Percentiles rank a stretch among this genome's conserved stretches.
Evolutionary conservation across 2,329 filamentous ascomycete species (phyloP).

Genomic region (Arthrinium phaeospermum): DNA sequence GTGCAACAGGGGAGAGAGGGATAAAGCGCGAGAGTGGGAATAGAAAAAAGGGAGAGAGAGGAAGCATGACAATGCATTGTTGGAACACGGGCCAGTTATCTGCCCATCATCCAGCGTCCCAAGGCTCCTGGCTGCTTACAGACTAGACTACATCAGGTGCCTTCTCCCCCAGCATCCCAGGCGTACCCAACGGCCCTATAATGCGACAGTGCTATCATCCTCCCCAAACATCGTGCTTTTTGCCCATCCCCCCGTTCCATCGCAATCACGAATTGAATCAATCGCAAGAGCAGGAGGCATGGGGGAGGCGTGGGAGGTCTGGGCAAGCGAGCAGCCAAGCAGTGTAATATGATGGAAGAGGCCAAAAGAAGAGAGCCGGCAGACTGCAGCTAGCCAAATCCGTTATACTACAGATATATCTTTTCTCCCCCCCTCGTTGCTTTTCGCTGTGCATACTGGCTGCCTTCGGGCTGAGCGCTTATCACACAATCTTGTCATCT

Average conservation of each 20-base stretch:
- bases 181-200: background rate
- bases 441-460: background rate
- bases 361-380: background rate
- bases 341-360: background rate
- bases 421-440: background rate
- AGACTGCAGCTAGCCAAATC: slow-evolving; percentile 10
- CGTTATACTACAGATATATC: background rate
- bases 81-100: slow-evolving; percentile 18
- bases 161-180: background rate
- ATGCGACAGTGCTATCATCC: background rate
- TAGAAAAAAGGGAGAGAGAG: slow-evolving; percentile 12
- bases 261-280: slow-evolving; percentile 2
- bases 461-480: background rate
- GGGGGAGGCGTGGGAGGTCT: background rate
- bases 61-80: slow-evolving; percentile 17
- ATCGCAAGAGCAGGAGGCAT: background rate
- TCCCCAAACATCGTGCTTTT: background rate
- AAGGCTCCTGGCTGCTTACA: background rate
- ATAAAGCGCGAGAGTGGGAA: slow-evolving; percentile 16
- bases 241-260: background rate
- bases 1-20: slow-evolving; percentile 17
- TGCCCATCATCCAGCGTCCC: slow-evolving; percentile 12
- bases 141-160: slow-evolving; percentile 14
- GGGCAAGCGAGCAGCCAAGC: background rate
- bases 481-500: slow-evolving; percentile 2